A percentile compares a stretch with the other conserved stretches of the same genome.
These are phyloP conservation scores for Tylopilus intermedius DNA, from an alignment of 768 basidiomycete species.

Conservation along the genomic window DNA sequence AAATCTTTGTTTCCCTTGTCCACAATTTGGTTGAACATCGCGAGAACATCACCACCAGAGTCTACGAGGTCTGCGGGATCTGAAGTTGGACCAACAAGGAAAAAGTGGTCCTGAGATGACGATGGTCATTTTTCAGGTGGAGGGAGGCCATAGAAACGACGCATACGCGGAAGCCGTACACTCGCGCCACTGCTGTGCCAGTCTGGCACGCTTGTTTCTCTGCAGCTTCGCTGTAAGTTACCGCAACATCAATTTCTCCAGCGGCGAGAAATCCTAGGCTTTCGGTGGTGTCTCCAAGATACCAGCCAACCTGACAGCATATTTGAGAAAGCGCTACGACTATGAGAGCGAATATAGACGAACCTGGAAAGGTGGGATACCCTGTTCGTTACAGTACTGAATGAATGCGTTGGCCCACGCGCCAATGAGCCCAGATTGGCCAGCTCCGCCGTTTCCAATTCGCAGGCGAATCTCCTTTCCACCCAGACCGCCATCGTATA, in stretches of 20 bases:
- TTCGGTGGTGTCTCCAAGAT: conserved; percentile 22
- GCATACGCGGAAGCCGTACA: too few relatives aligned
- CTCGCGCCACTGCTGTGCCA: too few relatives aligned
- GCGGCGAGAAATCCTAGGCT: too few relatives aligned
- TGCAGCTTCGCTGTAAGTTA: too few relatives aligned
- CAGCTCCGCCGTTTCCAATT: conserved; percentile 47
- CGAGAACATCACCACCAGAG: conserved; percentile 25
- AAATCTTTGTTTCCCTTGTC: conserved; percentile 39
- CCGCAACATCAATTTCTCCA: too few relatives aligned
- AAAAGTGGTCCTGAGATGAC: too few relatives aligned
- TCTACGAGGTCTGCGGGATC: conserved; percentile 44
- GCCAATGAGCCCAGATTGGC: conserved; percentile 46
- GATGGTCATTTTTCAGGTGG: too few relatives aligned
- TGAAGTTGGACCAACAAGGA: conserved; percentile 40
- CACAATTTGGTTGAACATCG: conserved; percentile 47
- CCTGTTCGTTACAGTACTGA: conserved; percentile 14
- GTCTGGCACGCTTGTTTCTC: too few relatives aligned
- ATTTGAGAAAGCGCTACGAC: not conserved
- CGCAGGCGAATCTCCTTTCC: conserved; percentile 36
- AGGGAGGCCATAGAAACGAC: too few relatives aligned
- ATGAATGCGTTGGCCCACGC: conserved; percentile 49
- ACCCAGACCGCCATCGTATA: conserved; percentile 39
- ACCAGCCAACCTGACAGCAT: conserved; percentile 46
- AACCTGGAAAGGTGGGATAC: conserved; percentile 27
- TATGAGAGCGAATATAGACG: conserved; percentile 27